Base-by-base conservation (phyloP, 768 basidiomycete species). In the Termitomyces sp. region DNA sequence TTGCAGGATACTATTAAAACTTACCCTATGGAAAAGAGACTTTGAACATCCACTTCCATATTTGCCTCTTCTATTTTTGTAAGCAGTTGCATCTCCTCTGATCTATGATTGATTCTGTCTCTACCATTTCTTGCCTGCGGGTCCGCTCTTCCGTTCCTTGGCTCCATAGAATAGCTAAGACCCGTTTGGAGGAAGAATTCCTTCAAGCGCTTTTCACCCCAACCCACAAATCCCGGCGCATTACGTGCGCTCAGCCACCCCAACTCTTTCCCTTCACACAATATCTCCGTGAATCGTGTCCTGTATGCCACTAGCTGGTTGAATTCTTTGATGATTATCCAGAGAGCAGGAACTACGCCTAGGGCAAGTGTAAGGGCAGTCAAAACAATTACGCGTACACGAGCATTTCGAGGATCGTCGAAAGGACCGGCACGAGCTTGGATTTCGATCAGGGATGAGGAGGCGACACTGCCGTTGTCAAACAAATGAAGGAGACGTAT, bases 191-290 rank as follows among this genome's bases (percentile, higher is more conserved):
- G 69, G 24, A 92, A 72, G 64, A 83, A 85, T 61, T 87, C 84
- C 70, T 90, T 90, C 60, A 93, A 65, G 30, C 80, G 76, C 63
- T 84, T 83, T 69, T 93, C 91, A 10, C 88, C 86, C 87, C 86
- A 87, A 1, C 82, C 83, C 7, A 76, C 75, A 60, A 89, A 87
- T 3, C 88, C 88, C 18, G 85, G 86, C 3, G 88, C 88, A 24
- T 76, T 69, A 4, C 71, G 73, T 0, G 81, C 82, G 64, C 85
- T 84, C 42, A 92, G 72, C 85, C 89, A 92, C 6, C 84, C 91
- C 73, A 94, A 78, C 64, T 93, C 90, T 59, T 85, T 76, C 3
- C 83, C 83, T 60, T 81, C 82, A 65, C 91, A 90, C 52, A 80
- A 81, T 1, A 84, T 72, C 32, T 82, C 75, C 18, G 84, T 66